A percentile compares a stretch with the other conserved stretches of the same genome.
Evolutionary conservation across 1,284 basidiomycete genomes (phyloP).

Genomic region (Taiwanofungus camphoratus): DNA sequence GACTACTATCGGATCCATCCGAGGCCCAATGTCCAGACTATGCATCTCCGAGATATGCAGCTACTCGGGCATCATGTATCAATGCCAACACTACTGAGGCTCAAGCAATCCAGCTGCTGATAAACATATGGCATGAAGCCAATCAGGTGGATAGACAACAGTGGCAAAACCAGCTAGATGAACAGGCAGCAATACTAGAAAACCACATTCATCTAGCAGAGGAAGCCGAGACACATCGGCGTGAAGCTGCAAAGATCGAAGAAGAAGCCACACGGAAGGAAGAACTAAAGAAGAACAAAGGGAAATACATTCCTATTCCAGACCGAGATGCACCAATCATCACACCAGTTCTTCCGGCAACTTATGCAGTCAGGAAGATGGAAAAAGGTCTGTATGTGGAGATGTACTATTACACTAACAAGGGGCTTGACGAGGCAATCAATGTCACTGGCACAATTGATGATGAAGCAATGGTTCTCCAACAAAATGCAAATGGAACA

Average conservation of each 20-base stretch:
- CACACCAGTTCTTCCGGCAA: not conserved
- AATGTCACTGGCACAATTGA: not conserved
- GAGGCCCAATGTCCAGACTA: not conserved
- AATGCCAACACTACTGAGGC: not conserved
- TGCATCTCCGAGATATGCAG: not conserved
- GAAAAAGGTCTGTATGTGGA: slow-evolving; percentile 1
- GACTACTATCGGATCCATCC: not conserved
- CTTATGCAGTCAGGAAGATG: slow-evolving; percentile 1
- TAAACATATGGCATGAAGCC: not conserved
- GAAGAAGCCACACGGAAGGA: not conserved
- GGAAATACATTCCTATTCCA: not conserved
- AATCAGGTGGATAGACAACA: not conserved
- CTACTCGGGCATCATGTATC: not conserved
- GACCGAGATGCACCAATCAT: not conserved
- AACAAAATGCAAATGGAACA: not conserved
- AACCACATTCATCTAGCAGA: not conserved
- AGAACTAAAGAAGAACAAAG: not conserved
- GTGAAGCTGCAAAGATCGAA: not conserved
- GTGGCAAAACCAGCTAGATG: not conserved
- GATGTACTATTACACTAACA: slow-evolving; percentile 1
- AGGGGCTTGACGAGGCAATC: not conserved
- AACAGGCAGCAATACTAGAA: not conserved
- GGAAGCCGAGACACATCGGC: not conserved
- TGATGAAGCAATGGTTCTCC: not conserved
- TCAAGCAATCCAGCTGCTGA: not conserved